A percentile compares a stretch with the other conserved stretches of the same genome.
Evolutionary conservation across 2,329 filamentous ascomycete species (phyloP).

Genomic region (Epichloe sylvatica): DNA sequence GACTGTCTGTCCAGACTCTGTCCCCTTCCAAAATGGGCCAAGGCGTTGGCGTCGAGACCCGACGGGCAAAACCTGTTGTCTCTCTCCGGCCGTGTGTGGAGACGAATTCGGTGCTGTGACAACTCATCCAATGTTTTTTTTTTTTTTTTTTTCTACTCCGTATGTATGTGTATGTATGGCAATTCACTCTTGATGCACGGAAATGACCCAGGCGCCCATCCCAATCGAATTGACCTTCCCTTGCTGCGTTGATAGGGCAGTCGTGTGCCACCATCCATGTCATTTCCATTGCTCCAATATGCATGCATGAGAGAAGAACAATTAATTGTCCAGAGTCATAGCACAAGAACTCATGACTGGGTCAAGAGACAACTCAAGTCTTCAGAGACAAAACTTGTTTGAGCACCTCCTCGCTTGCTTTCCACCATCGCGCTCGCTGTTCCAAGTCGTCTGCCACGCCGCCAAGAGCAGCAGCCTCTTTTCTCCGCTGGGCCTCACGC

Average conservation of each 20-base stretch:
- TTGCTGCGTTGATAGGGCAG: too few species aligned
- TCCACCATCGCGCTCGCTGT: conserved; percentile 61
- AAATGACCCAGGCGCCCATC: too few species aligned
- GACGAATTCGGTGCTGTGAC: too few species aligned
- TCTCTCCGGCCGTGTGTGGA: too few species aligned
- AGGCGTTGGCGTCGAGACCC: not conserved
- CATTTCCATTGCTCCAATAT: not conserved
- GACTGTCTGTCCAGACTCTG: too few species aligned
- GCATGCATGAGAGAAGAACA: not conserved
- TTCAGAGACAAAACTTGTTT: conserved; percentile 48
- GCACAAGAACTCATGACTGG: not conserved
- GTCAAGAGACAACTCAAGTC: conserved; percentile 8
- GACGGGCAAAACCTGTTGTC: too few species aligned
- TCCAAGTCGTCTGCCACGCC: conserved; percentile 61
- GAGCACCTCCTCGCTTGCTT: conserved; percentile 51
- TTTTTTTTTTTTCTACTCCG: too few species aligned
- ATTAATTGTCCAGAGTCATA: not conserved
- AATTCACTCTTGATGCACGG: too few species aligned
- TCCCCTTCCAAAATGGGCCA: not conserved
- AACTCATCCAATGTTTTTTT: too few species aligned
- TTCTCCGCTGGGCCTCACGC: conserved; percentile 54
- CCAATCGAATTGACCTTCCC: too few species aligned
- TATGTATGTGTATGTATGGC: too few species aligned
- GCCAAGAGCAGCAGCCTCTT: conserved; percentile 52
- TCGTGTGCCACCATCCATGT: not conserved